Evolutionary conservation across 768 basidiomycete genomes (phyloP), one percentile per base, ranked within the genome.

Genomic region (Boletus reticulatus): DNA sequence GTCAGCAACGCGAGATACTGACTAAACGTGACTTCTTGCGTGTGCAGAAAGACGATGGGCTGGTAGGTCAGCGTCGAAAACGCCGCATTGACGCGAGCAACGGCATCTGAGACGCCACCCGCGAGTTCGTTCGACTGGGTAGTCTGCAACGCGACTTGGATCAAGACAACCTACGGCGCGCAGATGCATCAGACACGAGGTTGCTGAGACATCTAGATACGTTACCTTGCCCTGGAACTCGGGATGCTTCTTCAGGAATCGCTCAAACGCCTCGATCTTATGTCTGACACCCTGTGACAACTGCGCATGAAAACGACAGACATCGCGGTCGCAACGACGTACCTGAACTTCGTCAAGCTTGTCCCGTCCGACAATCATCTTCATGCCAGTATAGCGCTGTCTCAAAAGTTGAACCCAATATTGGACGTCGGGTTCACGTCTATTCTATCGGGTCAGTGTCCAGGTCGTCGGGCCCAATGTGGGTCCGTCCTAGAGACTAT

Each of bases 41-140:
- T 92, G 65, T 92, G 89, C 47, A 94, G 72, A 74, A 94, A 92
- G 27, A 93, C 87, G 44, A 93, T 81, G 12, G 92, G 92, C 62
- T 92, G 92, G 67, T 92, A 94, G 0, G 92, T 93, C 49, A 94
- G 76, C 2, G 85, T 89, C 16, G 88, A 90, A 75, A 89, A 94
- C 6, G 84, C 79, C 6, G 88, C 85, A 69, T 94, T 94, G 73
- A 94, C 84, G 34, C 87, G 84, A 1, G 90, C 82, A 50, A 94
- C 87, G 16, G 62, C 63, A 59, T 92, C 89, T 7, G 87, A 79
- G 6, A 92, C 88, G 41, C 82, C 82, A 3, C 87, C 88, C 0
- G 88, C 85, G 2, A 82, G 66, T 62, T 92, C 89, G 64, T 88
- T 89, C 58, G 80, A 81, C 58, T 88, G 82, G 1, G 89, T 88